These are phyloP conservation scores for Fraxinus angustifolia DNA, from an alignment of 305 asterid species.

Conservation along the genomic window DNA sequence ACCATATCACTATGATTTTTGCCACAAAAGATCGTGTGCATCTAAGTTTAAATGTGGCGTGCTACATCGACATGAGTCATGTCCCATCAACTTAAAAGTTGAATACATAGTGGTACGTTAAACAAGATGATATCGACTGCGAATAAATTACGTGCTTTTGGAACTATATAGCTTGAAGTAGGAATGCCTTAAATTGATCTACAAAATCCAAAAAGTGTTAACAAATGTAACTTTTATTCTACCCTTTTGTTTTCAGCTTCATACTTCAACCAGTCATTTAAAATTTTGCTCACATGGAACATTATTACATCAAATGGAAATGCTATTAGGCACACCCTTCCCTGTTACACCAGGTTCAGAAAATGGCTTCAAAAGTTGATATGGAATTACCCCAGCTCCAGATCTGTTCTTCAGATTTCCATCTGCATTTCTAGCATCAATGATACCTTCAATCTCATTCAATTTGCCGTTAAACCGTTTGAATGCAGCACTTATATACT, in stretches of 20 bases:
- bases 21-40: not conserved
- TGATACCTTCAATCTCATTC: conserved; percentile 62
- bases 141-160: conserved; percentile 50
- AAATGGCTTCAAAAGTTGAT: conserved; percentile 57
- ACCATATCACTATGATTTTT: not conserved
- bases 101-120: not conserved
- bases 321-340: conserved; percentile 71
- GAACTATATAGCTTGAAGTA: conserved; percentile 26
- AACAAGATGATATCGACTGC: conserved; percentile 3
- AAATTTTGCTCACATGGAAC: not conserved
- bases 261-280: not conserved
- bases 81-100: not conserved
- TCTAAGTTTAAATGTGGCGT: not conserved
- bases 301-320: conserved; percentile 49
- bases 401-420: conserved; percentile 35
- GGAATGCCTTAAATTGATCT: not conserved
- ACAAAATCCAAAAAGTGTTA: not conserved
- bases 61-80: not conserved
- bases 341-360: conserved; percentile 70
- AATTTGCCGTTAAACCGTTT: conserved; percentile 42
- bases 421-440: conserved; percentile 52
- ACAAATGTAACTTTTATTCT: not conserved
- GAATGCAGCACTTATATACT: conserved; percentile 41
- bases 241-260: not conserved
- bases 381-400: conserved; percentile 61